These are phyloP conservation scores for Hemileia vastatrix DNA, from an alignment of 1,284 basidiomycete genomes.

Conservation along the genomic window DNA sequence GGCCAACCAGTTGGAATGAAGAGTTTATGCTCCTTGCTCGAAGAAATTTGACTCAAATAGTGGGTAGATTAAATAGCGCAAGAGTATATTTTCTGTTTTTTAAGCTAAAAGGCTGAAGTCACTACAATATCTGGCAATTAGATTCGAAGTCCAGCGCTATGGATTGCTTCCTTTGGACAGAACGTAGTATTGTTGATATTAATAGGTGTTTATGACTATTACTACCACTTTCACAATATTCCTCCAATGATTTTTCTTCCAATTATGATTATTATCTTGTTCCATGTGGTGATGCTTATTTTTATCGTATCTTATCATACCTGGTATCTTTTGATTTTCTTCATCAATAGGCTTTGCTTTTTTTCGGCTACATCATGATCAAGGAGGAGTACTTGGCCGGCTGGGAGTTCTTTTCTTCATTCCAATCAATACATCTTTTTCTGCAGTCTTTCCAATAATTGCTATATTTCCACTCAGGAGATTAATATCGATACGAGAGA, in stretches of 20 bases:
- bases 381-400: slow-evolving; percentile 29
- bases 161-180: slow-evolving; percentile 14
- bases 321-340: neutral
- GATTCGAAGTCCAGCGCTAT: slow-evolving; percentile 24
- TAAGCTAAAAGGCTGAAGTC: neutral
- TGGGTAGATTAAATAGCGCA: neutral
- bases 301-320: neutral
- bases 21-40: slow-evolving; percentile 29
- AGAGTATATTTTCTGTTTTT: neutral
- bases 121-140: too few species aligned
- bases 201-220: slow-evolving; percentile 25
- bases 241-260: too few species aligned
- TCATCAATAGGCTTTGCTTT: slow-evolving; percentile 30
- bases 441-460: slow-evolving; percentile 30
- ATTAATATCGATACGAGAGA: slow-evolving; percentile 23
- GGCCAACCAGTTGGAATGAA: slow-evolving; percentile 31
- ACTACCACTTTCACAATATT: too few species aligned
- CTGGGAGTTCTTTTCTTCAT: slow-evolving; percentile 33
- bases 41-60: slow-evolving; percentile 27
- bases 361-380: slow-evolving; percentile 26
- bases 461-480: slow-evolving; percentile 1
- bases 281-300: neutral
- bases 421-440: slow-evolving; percentile 29
- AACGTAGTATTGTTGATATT: slow-evolving; percentile 28
- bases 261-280: neutral